Evolutionary conservation across 495 filamentous ascomycete genomes (phyloP).

Genomic region (Penicilliopsis zonata): DNA sequence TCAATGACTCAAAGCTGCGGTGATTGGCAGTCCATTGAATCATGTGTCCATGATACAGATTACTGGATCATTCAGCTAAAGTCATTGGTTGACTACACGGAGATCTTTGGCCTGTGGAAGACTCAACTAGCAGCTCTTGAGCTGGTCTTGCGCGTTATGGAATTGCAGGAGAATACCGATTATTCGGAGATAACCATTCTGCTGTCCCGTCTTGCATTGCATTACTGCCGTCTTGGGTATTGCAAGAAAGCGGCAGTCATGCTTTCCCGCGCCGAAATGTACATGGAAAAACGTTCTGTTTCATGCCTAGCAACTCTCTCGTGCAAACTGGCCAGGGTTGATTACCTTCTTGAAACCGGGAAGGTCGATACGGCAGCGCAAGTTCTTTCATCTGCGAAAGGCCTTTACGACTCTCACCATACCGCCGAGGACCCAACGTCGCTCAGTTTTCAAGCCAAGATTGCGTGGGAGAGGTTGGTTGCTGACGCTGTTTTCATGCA

Average conservation of each 20-base stretch:
- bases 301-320: conserved; percentile 33
- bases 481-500: conserved; percentile 44
- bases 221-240: conserved; percentile 68
- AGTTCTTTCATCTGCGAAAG: conserved; percentile 16
- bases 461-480: conserved; percentile 32
- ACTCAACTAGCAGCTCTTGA: conserved; percentile 35
- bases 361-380: conserved; percentile 42
- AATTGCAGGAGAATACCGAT: conserved; percentile 36
- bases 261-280: conserved; percentile 45
- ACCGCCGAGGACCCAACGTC: conserved; percentile 15
- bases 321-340: conserved; percentile 59
- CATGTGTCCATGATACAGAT: conserved; percentile 47
- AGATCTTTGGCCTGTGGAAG: conserved; percentile 55
- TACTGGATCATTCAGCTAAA: conserved; percentile 51
- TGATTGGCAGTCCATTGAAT: conserved; percentile 37
- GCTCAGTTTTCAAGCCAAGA: conserved; percentile 19
- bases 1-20: conserved; percentile 24
- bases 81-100: conserved; percentile 62
- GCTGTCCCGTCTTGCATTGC: conserved; percentile 49
- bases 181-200: conserved; percentile 42
- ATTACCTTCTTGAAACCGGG: conserved; percentile 60
- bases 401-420: conserved; percentile 25
- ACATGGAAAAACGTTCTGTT: conserved; percentile 24
- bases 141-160: conserved; percentile 42
- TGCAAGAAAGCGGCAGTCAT: conserved; percentile 58